Evolutionary conservation across 352 stramenopile species (phyloP), one percentile per base, ranked within the genome.

Genomic region (Pythium aristosporum): DNA sequence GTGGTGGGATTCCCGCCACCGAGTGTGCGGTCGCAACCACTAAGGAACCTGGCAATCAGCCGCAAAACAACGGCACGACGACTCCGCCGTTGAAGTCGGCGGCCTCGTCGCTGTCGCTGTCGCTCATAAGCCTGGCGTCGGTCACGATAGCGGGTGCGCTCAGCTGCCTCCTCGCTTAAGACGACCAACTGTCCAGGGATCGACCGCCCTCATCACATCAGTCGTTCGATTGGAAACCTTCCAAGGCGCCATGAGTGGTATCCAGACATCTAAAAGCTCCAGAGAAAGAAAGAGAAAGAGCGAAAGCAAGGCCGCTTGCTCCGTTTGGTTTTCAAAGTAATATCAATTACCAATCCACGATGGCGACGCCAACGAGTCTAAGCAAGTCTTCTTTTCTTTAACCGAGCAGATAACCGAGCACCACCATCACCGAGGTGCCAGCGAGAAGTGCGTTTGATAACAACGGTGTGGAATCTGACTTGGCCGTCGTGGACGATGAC

Each of bases 111-210:
- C 32, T 46, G n/a, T 25, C 52, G 34, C 52, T 48, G 21, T 59
- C 52, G 52, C 21, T 59, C 11, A 25, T 48, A 6, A 59, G 52
- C 52, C 32, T 48, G 13, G 52, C 52, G 15, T 52, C 54, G 54
- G 39, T 61, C 42, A n/a, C 23, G 11, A 20, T 47, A 9, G 18
- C 54, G 42, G 15, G 51, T 39, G 54, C 54, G 5, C n/a, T 50
- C 25, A 59, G 52, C 34, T 39, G 34, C 34, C 3, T 39, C 8
- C 34, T 39, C 3, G 34, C 34, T 7, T 39, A 39, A 39, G 34
- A 39, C 8, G 6, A 9, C 34, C 15, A 16, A 39, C 34, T 8
- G 34, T 30, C 25, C 25, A 30, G 25, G 3, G 3, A 39, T 39
- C 34, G 2, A 39, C 34, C 11, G 11, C 34, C 11, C 6, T 39